Base-by-base conservation (phyloP, 106 monocot genomes). In the Acorus calamus region DNA sequence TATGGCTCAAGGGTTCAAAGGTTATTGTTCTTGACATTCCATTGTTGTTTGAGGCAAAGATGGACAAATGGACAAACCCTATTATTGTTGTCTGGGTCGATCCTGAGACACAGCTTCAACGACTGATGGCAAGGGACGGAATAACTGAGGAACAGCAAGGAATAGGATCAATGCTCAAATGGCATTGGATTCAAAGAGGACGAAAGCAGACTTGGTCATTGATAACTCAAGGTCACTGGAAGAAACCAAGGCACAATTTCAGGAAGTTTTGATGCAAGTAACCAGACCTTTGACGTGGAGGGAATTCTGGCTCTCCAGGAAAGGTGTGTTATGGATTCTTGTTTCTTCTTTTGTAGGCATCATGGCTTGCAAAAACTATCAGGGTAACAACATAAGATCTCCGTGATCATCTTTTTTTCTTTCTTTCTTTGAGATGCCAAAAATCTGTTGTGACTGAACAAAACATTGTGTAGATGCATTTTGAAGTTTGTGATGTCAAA, bases 11-110 rank as follows among this genome's bases (percentile, higher is more conserved):
- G 56, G 96, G 96, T 2, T 72, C 42, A 42, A 74, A 80, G 57
- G 83, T 87, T 48, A 81, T 96, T 47, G 66, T 96, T 56, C 85
- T 96, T 42, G 96, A 96, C 71, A 87, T 91, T 47, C 96, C 96
- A 46, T 62, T 96, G 45, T 64, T 96, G 42, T 96, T 96, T 49
- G 96, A 96, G 74, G 75, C 78, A 13, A 91, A 91, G 65, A 73
- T 87, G 80, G 83, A 94, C 61, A 59, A 74, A 52, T 81, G 78
- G 78, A 83, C 86, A 42, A 69, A 72, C 5, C 94, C 89, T 52
- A 69, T 87, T 4, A 80, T 91, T 44, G 96, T 87, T 46, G 87
- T 96, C 8, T 96, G 96, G 96, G 85, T 96, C 46, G 76, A 96
- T 66, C 74, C 74, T 4, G 83, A 83, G 64, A 85, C 84, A 14